phyloP scores from a whole-genome alignment of 495 filamentous ascomycete species.

The Penicillium taxi region DNA sequence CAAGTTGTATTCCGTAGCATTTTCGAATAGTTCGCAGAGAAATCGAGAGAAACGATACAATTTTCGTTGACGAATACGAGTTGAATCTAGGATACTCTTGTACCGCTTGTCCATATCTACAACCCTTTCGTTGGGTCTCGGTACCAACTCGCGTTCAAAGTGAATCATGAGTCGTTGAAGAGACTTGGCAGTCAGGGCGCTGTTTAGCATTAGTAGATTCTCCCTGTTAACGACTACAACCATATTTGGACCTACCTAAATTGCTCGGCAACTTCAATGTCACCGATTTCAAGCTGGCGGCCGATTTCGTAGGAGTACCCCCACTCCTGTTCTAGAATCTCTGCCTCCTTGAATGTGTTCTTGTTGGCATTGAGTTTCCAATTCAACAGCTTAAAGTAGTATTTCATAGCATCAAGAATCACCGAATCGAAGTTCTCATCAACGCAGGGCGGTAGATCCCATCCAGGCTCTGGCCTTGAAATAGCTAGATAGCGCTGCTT shows the following conservation, averaged over 20 bases:
- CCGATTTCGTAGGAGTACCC: conserved; percentile 90
- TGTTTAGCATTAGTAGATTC: conserved; percentile 24
- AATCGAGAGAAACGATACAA: conserved; percentile 79
- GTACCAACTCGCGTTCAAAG: conserved; percentile 84
- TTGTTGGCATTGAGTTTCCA: conserved; percentile 97
- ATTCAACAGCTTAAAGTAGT: conserved; percentile 94
- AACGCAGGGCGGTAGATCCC: conserved; percentile 92
- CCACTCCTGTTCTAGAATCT: conserved; percentile 96
- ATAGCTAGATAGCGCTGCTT: conserved; percentile 82
- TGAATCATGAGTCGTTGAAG: conserved; percentile 77
- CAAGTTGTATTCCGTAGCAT: conserved; percentile 86
- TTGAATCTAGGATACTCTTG: conserved; percentile 89
- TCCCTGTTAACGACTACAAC: not conserved
- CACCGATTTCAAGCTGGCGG: conserved; percentile 76
- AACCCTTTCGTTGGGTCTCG: conserved; percentile 70
- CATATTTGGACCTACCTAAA: conserved; percentile 79
- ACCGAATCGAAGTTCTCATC: conserved; percentile 94
- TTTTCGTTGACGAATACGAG: conserved; percentile 87
- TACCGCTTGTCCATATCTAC: conserved; percentile 93
- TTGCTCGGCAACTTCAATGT: conserved; percentile 97
- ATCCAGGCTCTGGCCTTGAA: conserved; percentile 80
- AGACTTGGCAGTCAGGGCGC: conserved; percentile 82
- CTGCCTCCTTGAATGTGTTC: conserved; percentile 98
- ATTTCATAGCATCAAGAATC: conserved; percentile 90
- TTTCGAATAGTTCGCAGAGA: conserved; percentile 87